Evolutionary conservation across 2,329 filamentous ascomycete species (phyloP), one percentile per base, ranked within the genome.

Genomic region (Didymella keratinophila): DNA sequence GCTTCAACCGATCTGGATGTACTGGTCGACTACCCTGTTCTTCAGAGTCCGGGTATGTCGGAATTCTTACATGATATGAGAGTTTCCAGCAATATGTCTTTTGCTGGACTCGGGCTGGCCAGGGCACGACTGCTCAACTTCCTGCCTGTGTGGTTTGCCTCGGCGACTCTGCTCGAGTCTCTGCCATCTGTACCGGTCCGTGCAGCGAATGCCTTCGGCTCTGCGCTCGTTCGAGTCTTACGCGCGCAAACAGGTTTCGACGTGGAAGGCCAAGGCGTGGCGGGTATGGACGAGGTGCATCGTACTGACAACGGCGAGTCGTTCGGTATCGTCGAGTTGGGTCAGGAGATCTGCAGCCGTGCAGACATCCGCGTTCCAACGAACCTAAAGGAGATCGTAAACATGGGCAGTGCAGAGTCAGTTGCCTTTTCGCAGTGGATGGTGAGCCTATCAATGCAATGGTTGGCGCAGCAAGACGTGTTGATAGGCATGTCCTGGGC

Each of bases 191-290:
- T 76, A 37, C 76, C 78, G 4, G 68, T 71, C 8, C 75, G 72
- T 51, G 75, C 76, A 5, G 69, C 74, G 7, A 72, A 68, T 28
- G 45, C 41, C 0, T 69, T 73, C 27, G 74, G 66, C 18, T 78
- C 75, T 57, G 66, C 73, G 12, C 64, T 80, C 10, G 58, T 81
- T 32, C 71, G 72, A 25, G 66, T 80, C 23, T 63, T 82, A 10
- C 75, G 79, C 10, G 73, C 77, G 11, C 75, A 81, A 54, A 69
- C 69, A 43, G 78, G 78, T 5, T 80, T 81, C 43, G 66, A 61
- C 8, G 61, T 67, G n/a, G 76, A 78, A 56, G 68, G 70, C 1
- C 60, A 67, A 18, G 68, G 72, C 4, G 76, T 78, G 3, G 73
- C 73, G 2, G 78, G 77, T n/a, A 80, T 79, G 75, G 74, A 78